Conservation (phyloP, 176 grass and related monocot species). For the Tuctoria greenei region DNA sequence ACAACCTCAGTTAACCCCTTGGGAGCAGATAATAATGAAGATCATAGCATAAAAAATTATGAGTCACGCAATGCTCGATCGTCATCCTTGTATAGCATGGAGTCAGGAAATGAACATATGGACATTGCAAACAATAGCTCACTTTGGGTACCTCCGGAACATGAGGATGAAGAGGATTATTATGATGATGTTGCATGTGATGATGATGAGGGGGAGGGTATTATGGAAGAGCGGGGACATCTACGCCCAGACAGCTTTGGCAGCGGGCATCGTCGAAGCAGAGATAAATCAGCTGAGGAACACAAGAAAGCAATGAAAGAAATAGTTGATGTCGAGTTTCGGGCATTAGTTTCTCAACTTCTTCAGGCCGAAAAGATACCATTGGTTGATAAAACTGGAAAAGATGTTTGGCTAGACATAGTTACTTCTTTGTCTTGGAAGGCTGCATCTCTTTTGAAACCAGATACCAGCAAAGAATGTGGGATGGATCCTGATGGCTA, state of each 20-base stretch:
- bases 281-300: constrained; percentile 85
- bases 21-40: constrained; percentile 57
- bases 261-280: constrained; percentile 66
- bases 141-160: constrained; percentile 85
- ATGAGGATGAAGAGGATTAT: constrained; percentile 89
- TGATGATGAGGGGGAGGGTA: constrained; percentile 73
- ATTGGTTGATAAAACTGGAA: constrained; percentile 54
- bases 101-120: constrained; percentile 69
- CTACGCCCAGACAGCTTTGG: constrained; percentile 79
- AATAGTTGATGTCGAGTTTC: constrained; percentile 88
- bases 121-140: constrained; percentile 85
- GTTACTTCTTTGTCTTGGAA: constrained; percentile 94
- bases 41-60: constrained; percentile 47
- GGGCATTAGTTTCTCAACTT: constrained; percentile 89
- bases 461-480: constrained; percentile 95
- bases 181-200: constrained; percentile 57
- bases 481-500: constrained; percentile 96
- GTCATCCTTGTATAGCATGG: constrained; percentile 77
- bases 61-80: constrained; percentile 65
- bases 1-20: constrained; percentile 32
- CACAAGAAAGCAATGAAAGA: constrained; percentile 96
- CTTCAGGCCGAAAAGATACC: constrained; percentile 74
- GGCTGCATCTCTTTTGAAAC: constrained; percentile 86
- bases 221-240: constrained; percentile 81
- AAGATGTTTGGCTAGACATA: constrained; percentile 87